These are phyloP conservation scores for Ilyonectria robusta DNA, from an alignment of 2,329 filamentous ascomycete genomes.

Conservation along the genomic window DNA sequence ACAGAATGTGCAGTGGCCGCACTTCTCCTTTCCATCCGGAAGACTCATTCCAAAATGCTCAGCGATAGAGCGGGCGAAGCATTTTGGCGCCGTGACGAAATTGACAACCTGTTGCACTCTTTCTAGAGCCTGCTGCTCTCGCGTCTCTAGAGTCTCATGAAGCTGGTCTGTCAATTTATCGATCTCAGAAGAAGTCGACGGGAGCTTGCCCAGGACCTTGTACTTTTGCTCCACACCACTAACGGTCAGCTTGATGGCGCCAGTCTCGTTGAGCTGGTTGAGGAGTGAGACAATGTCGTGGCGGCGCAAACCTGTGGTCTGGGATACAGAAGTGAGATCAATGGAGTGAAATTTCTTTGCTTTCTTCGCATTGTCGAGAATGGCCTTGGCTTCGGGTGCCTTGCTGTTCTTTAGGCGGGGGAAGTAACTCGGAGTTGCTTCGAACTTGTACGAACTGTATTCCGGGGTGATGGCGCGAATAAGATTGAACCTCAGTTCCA, in stretches of 20 bases:
- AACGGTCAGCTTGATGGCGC: slow-evolving; percentile 65
- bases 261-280: slow-evolving; percentile 65
- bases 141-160: slow-evolving; percentile 63
- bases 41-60: slow-evolving; percentile 71
- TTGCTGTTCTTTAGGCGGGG: slow-evolving; percentile 52
- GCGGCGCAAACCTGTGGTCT: slow-evolving; percentile 54
- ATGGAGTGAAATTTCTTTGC: slow-evolving; percentile 60
- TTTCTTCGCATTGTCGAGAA: slow-evolving; percentile 58
- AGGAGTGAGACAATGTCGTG: slow-evolving; percentile 67
- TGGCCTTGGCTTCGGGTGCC: slow-evolving; percentile 59
- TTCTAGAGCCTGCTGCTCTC: slow-evolving; percentile 66
- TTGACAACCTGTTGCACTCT: slow-evolving; percentile 65
- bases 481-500: slow-evolving; percentile 71
- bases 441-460: slow-evolving; percentile 70
- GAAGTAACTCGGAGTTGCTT: slow-evolving; percentile 52
- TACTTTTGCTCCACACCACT: slow-evolving; percentile 69
- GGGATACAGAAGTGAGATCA: slow-evolving; percentile 61
- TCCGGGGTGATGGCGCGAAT: slow-evolving; percentile 70
- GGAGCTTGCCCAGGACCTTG: slow-evolving; percentile 63
- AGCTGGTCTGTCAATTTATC: slow-evolving; percentile 62
- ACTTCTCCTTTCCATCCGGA: slow-evolving; percentile 58
- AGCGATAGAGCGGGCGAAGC: slow-evolving; percentile 67
- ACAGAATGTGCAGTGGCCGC: slow-evolving; percentile 68
- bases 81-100: slow-evolving; percentile 66
- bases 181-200: slow-evolving; percentile 58